Base-by-base conservation (phyloP, 306 rosid species). In the Vachellia pachyceras region DNA sequence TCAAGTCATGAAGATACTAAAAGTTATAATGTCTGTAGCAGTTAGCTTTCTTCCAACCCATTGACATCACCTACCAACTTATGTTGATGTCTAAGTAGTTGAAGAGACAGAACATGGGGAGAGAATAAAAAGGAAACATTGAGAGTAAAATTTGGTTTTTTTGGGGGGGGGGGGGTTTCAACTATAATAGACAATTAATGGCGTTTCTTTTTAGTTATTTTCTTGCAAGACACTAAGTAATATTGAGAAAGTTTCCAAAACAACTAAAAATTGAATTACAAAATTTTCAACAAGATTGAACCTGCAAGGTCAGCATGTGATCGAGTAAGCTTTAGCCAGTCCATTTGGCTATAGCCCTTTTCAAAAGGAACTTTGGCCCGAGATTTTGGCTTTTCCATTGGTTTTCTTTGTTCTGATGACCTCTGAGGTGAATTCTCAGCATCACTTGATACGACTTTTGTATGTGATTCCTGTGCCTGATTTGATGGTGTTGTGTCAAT, bases 221-320 rank as follows among this genome's bases (percentile, higher is more conserved):
- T 47, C 57, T 37, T 46, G 12, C 14, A 82, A 71, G 66, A 18
- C 65, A 36, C 37, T 57, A 71, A 47, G 18, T 20, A 46, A 64
- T 47, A 12, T 36, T 55, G 68, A 41, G 14, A 42, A 42, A 3
- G 0, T 41, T 45, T 69, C 63, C 39, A 23, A 50, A 15, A 40
- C 13, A 61, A 68, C 41, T 58, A 77, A 80, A 29, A 18, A 57
- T 42, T 18, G 69, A 55, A 75, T 40, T 7, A 12, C n/a, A 75
- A 71, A 76, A 42, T 42, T 72, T 75, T 75, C 73, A 76, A 66
- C 3, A 47, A 47, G 75, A n/a, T 58, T 5, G 54, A 83, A 94
- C 99, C 99, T 89, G 98, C 98, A 83, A 95, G 96, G 75, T 95
- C 97, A 22, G 98, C 98, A 82, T 93, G 94, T 3, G 98, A 79